A percentile compares a stretch with the other conserved stretches of the same genome.
phyloP scores from a whole-genome alignment of 2,329 filamentous ascomycete genomes.

The Thielaviopsis musarum region DNA sequence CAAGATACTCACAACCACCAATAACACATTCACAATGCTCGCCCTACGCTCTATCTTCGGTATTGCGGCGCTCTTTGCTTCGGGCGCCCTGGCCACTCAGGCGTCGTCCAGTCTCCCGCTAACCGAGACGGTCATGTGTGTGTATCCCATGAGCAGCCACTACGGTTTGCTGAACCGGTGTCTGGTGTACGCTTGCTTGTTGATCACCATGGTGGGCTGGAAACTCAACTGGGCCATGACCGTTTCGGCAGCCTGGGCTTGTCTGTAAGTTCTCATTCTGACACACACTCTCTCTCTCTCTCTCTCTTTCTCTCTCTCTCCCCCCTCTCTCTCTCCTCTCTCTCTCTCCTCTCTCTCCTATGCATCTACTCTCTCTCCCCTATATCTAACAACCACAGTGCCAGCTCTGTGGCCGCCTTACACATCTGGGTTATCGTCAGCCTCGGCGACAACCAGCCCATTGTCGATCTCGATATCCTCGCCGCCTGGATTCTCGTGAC shows the following conservation, averaged over 20 bases:
- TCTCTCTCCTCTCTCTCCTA: not conserved
- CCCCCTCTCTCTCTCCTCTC: not conserved
- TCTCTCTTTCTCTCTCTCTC: not conserved
- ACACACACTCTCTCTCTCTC: not conserved
- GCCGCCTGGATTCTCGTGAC: conserved; percentile 9
- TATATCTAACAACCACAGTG: not conserved
- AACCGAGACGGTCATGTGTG: conserved; percentile 10
- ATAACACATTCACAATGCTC: not conserved
- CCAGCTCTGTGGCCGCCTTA: conserved; percentile 4
- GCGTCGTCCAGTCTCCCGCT: conserved; percentile 4
- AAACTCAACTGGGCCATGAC: conserved; percentile 8
- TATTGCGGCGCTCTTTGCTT: not conserved
- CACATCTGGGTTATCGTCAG: conserved; percentile 10
- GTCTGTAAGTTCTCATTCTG: conserved; percentile 6
- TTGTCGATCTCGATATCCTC: conserved; percentile 10
- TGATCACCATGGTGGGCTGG: conserved; percentile 10
- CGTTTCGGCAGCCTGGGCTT: conserved; percentile 4
- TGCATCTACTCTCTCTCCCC: not conserved
- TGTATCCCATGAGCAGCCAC: conserved; percentile 10
- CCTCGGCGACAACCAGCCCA: conserved; percentile 5
- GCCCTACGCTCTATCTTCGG: not conserved
- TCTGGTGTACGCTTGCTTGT: conserved; percentile 8
- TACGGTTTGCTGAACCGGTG: conserved; percentile 9
- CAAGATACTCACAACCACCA: not conserved
- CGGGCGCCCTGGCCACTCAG: conserved; percentile 1